Evolutionary conservation across 140 eudicot species (phyloP), one percentile per base, ranked within the genome.

Genomic region (Bidens hawaiensis): DNA sequence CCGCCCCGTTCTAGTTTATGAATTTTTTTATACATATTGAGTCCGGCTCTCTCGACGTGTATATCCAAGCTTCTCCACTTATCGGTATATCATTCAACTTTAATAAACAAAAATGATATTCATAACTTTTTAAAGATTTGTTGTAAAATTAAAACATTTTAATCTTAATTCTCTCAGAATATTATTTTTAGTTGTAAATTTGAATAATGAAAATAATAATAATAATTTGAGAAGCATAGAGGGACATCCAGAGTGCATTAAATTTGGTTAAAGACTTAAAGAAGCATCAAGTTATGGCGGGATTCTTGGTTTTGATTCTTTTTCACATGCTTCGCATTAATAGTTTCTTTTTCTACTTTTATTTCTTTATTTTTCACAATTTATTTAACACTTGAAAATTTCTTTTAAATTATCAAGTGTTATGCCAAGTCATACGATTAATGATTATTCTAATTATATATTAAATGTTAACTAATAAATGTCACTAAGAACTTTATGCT

Each of bases 281-380:
- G 58, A 25, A 65, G 53, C 53, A 65, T 47, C 21, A 56, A 73
- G 27, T 56, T 73, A 40, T 61, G 73, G 78, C 78, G 73, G 49
- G 68, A 73, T 74, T 74, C 74, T 36, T 74, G 78, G 55, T 58
- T 23, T 59, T 65, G 58, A 74, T 74, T 66, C 62, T 66, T 60
- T 59, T 57, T 58, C 78, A 66, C 74, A 74, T 74, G 76, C 63
- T 18, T 48, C 11, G 25, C 57, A 24, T 14, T 62, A 11, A 60
- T 18, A 21, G 14, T 19, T 56, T 27, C 2, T 21, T 15, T 54
- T 3, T 33, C 19, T 15, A 14, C 4, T 25, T 16, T 27, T 1
- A 23, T 21, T 12, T n/a, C n/a, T n/a, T n/a, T 14, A 1, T 22
- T 46, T 26, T 13, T 6, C 33, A 1, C 41, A n/a, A n/a, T n/a